phyloP scores from a whole-genome alignment of 2,329 filamentous ascomycete species.

The Penicillium sp. region DNA sequence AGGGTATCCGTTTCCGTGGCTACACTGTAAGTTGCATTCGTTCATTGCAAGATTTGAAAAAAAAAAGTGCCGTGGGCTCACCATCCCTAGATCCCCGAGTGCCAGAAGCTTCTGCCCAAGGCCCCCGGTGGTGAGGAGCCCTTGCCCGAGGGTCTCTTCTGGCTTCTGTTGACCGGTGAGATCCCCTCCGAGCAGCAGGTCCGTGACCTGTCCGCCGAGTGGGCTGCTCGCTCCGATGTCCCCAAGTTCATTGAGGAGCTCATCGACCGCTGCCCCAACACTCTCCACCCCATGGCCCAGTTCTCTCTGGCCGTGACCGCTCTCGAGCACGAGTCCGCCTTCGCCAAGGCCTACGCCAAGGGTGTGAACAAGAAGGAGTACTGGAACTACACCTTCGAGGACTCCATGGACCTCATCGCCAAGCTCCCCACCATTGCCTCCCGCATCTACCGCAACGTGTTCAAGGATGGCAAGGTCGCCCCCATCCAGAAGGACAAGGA shows the following conservation, averaged over 20 bases:
- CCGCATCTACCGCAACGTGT: conserved; percentile 99
- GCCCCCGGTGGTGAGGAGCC: conserved; percentile 95
- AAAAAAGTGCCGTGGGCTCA: conserved; percentile 15
- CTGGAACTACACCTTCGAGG: conserved; percentile 99
- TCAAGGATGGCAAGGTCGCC: conserved; percentile 99
- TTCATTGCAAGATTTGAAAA: not conserved
- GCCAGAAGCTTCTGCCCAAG: conserved; percentile 96
- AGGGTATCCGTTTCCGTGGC: conserved; percentile 99
- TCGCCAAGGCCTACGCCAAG: conserved; percentile 98
- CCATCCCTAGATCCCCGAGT: conserved; percentile 76
- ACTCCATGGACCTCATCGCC: conserved; percentile 99
- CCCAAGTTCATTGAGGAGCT: conserved; percentile 99
- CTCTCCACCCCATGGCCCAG: conserved; percentile 99
- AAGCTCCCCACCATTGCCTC: conserved; percentile 98
- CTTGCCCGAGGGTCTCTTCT: conserved; percentile 99
- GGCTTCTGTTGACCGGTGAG: conserved; percentile 97
- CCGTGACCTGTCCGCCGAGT: conserved; percentile 95
- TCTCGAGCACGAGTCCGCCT: conserved; percentile 96
- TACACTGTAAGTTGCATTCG: conserved; percentile 68
- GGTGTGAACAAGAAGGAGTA: conserved; percentile 99
- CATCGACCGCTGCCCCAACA: conserved; percentile 98
- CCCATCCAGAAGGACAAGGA: conserved; percentile 98
- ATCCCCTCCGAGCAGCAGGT: conserved; percentile 98
- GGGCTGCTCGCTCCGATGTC: conserved; percentile 94
- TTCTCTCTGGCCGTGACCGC: conserved; percentile 97